Conservation (phyloP, 768 basidiomycete species). For the Xanthoconium purpureum region DNA sequence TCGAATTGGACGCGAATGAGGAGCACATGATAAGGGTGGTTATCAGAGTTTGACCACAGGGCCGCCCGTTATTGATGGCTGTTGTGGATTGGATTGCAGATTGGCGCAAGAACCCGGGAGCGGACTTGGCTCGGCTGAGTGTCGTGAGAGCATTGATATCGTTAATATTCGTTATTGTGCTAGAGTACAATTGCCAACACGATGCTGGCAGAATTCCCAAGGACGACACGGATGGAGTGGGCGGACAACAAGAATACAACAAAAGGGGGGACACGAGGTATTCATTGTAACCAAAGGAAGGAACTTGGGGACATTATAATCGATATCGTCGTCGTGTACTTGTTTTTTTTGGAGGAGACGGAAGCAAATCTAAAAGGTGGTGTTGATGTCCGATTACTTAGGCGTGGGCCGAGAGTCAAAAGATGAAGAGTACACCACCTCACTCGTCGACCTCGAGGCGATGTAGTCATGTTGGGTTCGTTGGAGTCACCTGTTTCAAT, state of each 20-base stretch:
- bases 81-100: constrained; percentile 13
- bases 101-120: not conserved
- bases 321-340: constrained; percentile 13
- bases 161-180: constrained; percentile 20
- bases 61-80: constrained; percentile 9
- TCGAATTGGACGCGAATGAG: not conserved
- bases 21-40: not conserved
- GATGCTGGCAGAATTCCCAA: not conserved
- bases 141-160: constrained; percentile 2
- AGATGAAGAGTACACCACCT: constrained; percentile 30
- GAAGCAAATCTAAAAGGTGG: not conserved
- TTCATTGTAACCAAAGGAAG: constrained; percentile 21
- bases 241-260: constrained; percentile 15
- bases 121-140: constrained; percentile 1
- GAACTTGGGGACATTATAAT: not conserved
- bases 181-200: constrained; percentile 13
- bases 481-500: not conserved
- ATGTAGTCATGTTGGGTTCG: constrained; percentile 15
- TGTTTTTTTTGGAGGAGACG: not conserved
- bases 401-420: constrained; percentile 27
- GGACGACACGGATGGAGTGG: not conserved
- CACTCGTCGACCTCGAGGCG: constrained; percentile 12
- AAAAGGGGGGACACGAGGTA: constrained; percentile 12
- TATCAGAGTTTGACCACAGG: constrained; percentile 9
- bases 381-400: not conserved